Conservation (phyloP, 192 early-diverging fungal species). For the Coemansia biformis region DNA sequence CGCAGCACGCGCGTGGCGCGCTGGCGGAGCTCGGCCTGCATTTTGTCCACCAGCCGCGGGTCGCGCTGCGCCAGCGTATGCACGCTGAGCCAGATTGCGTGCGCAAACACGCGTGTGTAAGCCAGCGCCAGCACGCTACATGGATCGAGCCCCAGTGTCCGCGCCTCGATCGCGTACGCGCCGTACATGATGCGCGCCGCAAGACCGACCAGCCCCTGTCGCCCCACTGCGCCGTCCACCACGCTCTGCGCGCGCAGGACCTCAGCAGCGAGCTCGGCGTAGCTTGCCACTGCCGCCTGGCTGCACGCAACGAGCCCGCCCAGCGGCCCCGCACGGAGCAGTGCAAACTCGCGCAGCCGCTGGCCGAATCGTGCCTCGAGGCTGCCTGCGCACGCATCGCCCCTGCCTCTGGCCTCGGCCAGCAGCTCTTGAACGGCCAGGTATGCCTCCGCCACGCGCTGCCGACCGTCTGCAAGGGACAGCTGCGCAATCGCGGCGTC, state of each 20-base stretch:
- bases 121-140: conserved; percentile 11
- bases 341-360: neutral
- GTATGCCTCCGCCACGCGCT: neutral
- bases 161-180: conserved; percentile 22
- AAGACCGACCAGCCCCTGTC: conserved; percentile 3
- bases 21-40: conserved; percentile 21
- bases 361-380: neutral
- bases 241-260: conserved; percentile 6
- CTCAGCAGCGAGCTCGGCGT: conserved; percentile 5
- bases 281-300: conserved; percentile 8
- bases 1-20: conserved; percentile 9
- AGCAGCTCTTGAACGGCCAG: neutral
- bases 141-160: conserved; percentile 25
- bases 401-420: neutral
- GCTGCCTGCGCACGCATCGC: neutral
- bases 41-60: conserved; percentile 8
- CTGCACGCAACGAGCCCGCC: neutral
- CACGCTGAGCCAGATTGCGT: conserved; percentile 25
- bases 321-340: neutral
- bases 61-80: conserved; percentile 14
- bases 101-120: conserved; percentile 29
- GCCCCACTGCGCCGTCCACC: neutral
- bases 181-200: conserved; percentile 23
- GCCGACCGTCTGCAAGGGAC: conserved; percentile 4
- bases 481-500: conserved; percentile 6